Evolutionary conservation across 83 land plant genomes (phyloP).

Genomic region (Picea engelmannii): DNA sequence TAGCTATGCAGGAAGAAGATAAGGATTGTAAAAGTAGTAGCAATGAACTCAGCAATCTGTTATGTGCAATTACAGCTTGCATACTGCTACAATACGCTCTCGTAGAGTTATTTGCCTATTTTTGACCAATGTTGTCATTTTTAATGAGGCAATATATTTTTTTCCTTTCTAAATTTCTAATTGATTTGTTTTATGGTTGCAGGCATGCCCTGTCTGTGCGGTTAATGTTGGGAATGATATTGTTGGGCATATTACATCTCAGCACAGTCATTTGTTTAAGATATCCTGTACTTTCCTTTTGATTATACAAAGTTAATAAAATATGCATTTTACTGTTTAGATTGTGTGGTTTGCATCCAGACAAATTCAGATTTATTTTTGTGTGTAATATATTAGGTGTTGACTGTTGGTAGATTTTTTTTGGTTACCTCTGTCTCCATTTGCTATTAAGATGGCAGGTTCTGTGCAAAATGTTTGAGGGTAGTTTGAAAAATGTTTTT

Average conservation of each 20-base stretch:
- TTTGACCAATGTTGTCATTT: neutral
- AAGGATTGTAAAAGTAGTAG: neutral
- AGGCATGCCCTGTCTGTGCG: slow-evolving; percentile 9
- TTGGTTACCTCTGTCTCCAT: neutral
- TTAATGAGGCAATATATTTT: neutral
- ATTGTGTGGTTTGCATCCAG: neutral
- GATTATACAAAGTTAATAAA: neutral
- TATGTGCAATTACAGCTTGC: neutral
- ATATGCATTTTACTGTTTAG: neutral
- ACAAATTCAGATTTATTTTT: neutral
- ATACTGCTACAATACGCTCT: neutral
- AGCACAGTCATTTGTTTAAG: slow-evolving; percentile 9
- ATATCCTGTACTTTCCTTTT: neutral
- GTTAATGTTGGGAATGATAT: slow-evolving; percentile 10
- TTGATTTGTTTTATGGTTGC: slow-evolving; percentile 1
- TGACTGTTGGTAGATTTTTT: neutral
- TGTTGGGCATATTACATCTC: slow-evolving; percentile 13
- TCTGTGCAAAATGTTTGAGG: neutral
- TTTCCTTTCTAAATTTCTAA: neutral
- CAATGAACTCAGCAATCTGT: neutral
- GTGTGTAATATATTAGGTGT: neutral
- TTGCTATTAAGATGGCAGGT: neutral
- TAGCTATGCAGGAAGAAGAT: neutral
- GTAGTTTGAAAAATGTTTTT: neutral
- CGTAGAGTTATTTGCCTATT: neutral